phyloP scores from a whole-genome alignment of 2,329 filamentous ascomycete species.

The Podosphaera aphanis region DNA sequence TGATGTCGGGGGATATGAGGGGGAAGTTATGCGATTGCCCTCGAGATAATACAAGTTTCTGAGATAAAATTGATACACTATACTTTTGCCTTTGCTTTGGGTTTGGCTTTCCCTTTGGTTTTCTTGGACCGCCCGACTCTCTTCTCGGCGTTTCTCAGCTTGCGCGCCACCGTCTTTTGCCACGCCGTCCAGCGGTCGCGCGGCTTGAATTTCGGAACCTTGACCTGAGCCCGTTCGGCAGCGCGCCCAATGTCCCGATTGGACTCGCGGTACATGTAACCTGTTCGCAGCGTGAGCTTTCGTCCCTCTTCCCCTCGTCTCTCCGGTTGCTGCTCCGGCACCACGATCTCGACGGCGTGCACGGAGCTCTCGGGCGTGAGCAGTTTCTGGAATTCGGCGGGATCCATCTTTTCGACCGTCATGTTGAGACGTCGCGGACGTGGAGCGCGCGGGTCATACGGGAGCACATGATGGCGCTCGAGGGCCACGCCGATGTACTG shows the following conservation, averaged over 20 bases:
- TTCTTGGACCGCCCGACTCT: slow-evolving; percentile 23
- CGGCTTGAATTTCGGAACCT: slow-evolving; percentile 31
- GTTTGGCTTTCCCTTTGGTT: neutral
- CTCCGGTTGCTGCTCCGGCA: slow-evolving; percentile 6
- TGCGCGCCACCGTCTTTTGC: slow-evolving; percentile 31
- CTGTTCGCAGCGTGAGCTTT: slow-evolving; percentile 23
- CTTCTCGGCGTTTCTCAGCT: slow-evolving; percentile 26
- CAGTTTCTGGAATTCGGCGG: neutral
- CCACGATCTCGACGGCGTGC: slow-evolving; percentile 4
- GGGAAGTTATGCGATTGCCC: neutral
- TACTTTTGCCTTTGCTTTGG: neutral
- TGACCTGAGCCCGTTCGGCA: slow-evolving; percentile 34
- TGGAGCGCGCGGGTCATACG: slow-evolving; percentile 49
- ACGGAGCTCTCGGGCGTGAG: slow-evolving; percentile 7
- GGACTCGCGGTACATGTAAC: slow-evolving; percentile 39
- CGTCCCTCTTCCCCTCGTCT: slow-evolving; percentile 16
- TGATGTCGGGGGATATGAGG: neutral
- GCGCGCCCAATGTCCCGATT: slow-evolving; percentile 46
- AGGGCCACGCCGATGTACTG: slow-evolving; percentile 92
- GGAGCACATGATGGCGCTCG: slow-evolving; percentile 57
- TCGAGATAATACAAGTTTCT: neutral
- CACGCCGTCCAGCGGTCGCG: slow-evolving; percentile 36
- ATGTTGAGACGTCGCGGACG: slow-evolving; percentile 57
- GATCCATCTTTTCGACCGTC: slow-evolving; percentile 27
- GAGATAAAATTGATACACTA: neutral